A percentile compares a stretch with the other conserved stretches of the same genome.
phyloP scores from a whole-genome alignment of 148 eudicot genomes.

The Polygonum maritimum region DNA sequence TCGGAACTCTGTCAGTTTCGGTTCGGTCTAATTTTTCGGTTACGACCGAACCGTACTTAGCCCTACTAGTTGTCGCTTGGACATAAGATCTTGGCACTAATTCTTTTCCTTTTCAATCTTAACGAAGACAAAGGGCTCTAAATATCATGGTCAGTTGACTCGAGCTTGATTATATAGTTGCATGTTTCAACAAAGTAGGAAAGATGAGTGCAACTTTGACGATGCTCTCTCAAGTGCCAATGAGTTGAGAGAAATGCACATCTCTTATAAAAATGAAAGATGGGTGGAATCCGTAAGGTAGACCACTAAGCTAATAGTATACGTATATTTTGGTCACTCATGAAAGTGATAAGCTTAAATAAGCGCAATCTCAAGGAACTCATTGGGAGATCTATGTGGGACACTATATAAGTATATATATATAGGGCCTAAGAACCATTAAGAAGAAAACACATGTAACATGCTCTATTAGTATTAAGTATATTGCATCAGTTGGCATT shows the following conservation, averaged over 20 bases:
- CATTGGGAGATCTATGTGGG: conserved; percentile 7
- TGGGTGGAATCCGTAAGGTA: conserved; percentile 8
- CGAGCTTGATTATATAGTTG: neutral
- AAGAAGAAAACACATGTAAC: neutral
- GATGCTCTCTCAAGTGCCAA: conserved; percentile 2
- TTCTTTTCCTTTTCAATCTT: neutral
- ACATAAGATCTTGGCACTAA: too few relatives aligned
- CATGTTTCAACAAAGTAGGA: neutral
- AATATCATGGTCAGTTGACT: neutral
- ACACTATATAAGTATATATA: neutral
- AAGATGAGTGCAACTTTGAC: conserved; percentile 1
- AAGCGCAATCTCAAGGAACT: conserved; percentile 10
- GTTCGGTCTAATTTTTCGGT: too few relatives aligned
- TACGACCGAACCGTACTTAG: too few relatives aligned
- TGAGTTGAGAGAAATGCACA: neutral
- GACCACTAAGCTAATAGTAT: neutral
- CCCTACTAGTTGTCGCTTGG: too few relatives aligned
- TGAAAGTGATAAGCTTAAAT: neutral
- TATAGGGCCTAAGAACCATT: neutral
- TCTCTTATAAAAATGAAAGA: neutral
- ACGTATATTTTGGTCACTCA: conserved; percentile 1
- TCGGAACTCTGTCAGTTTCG: too few relatives aligned
- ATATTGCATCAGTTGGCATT: neutral
- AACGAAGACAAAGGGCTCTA: neutral
- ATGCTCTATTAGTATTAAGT: neutral